phyloP scores from a whole-genome alignment of 2,329 filamentous ascomycete genomes.

The Aspergillus pseudotamarii region DNA sequence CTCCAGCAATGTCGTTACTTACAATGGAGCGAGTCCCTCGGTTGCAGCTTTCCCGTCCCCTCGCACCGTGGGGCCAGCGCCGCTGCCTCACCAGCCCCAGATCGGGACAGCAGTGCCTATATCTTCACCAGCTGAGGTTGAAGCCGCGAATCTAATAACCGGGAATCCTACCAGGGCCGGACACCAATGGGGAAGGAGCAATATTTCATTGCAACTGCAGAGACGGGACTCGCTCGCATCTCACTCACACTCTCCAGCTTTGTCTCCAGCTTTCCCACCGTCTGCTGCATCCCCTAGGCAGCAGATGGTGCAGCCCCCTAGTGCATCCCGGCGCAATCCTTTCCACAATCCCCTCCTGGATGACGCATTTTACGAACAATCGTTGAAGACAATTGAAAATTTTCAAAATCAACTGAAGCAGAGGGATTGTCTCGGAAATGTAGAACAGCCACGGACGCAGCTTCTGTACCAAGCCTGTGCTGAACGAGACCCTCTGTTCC shows the following conservation, averaged over 20 bases:
- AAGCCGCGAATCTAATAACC: not conserved
- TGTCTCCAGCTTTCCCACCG: not conserved
- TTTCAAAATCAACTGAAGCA: constrained; percentile 15
- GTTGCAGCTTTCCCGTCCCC: constrained; percentile 55
- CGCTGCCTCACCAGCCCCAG: not conserved
- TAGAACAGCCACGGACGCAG: constrained; percentile 49
- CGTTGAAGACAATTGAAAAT: constrained; percentile 18
- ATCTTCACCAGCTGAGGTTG: not conserved
- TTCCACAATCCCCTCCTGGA: constrained; percentile 16
- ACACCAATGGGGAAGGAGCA: not conserved
- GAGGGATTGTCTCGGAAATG: constrained; percentile 40
- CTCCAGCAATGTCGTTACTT: constrained; percentile 15
- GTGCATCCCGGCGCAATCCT: not conserved
- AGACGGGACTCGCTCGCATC: not conserved
- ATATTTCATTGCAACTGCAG: not conserved
- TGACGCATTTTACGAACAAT: constrained; percentile 14
- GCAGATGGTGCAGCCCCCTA: not conserved
- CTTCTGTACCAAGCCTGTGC: constrained; percentile 61
- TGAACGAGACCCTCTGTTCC: constrained; percentile 62
- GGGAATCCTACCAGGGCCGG: constrained; percentile 32
- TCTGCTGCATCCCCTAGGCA: not conserved
- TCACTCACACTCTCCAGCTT: not conserved
- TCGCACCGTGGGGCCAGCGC: not conserved
- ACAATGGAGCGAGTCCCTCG: not conserved
- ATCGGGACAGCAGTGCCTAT: not conserved